Conservation (phyloP, 495 filamentous ascomycete genomes). For the Penicillium argentinense region DNA sequence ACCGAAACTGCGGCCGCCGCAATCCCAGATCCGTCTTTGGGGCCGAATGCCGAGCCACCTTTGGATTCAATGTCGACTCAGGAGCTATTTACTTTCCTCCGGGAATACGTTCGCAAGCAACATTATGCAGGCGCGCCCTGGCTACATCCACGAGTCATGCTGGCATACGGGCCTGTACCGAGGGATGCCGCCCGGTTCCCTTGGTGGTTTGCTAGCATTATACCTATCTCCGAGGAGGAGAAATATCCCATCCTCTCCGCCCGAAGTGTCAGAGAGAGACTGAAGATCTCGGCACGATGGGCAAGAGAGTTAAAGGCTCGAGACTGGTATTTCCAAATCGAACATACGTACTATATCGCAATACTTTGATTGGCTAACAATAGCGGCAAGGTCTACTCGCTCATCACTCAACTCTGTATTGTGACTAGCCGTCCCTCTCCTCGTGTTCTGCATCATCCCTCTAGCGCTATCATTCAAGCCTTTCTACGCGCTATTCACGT, state of each 20-base stretch:
- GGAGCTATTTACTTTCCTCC: slow-evolving; percentile 61
- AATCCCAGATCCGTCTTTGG: slow-evolving; percentile 14
- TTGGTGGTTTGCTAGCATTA: slow-evolving; percentile 86
- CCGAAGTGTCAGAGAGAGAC: slow-evolving; percentile 71
- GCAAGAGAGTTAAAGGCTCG: slow-evolving; percentile 68
- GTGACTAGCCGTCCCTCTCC: slow-evolving; percentile 53
- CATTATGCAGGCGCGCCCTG: slow-evolving; percentile 65
- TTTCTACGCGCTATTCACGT: slow-evolving; percentile 17
- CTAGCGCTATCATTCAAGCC: slow-evolving; percentile 20
- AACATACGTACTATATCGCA: no score
- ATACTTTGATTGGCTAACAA: no score
- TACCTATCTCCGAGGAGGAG: slow-evolving; percentile 73
- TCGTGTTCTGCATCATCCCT: slow-evolving; percentile 37
- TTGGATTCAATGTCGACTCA: slow-evolving; percentile 67
- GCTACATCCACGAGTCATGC: slow-evolving; percentile 66
- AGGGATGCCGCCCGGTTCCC: slow-evolving; percentile 75
- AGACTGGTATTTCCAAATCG: slow-evolving; percentile 66
- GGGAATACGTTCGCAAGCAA: slow-evolving; percentile 67
- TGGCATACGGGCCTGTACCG: slow-evolving; percentile 76
- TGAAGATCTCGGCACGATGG: slow-evolving; percentile 79
- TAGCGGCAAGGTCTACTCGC: slow-evolving; percentile 38
- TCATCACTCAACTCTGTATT: slow-evolving; percentile 40
- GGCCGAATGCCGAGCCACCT: slow-evolving; percentile 26
- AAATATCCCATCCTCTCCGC: slow-evolving; percentile 74
- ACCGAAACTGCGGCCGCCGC: slow-evolving; percentile 48